Base-by-base conservation (phyloP, 2,329 filamentous ascomycete genomes). In the Pseudogymnoascus destructans region DNA sequence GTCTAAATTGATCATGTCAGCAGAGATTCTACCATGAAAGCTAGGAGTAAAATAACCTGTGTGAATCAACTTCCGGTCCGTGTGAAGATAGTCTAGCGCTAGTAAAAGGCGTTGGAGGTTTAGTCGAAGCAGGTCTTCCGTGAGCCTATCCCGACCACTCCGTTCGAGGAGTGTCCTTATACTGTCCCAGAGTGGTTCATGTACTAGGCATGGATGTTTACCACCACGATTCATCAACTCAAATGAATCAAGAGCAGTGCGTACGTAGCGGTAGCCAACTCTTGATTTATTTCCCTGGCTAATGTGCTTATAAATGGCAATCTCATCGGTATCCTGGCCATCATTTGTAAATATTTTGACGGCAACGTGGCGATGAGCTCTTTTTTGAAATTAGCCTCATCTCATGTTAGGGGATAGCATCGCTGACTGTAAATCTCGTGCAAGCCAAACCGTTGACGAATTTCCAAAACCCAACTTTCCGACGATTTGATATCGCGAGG, bases 141-240 rank as follows among this genome's bases (percentile, higher is more conserved):
- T 70, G 0, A 77, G 65, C 33, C 70, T 70, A 42, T 61, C 58
- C 0, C 69, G 59, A 3, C 70, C 73, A 52, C 74, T 75, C 13
- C 73, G 72, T 33, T 61, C 61, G 5, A 77, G 62, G 33, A 77
- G 73, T 2, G 65, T 63, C 49, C 66, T 59, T 0, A 73, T 62
- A 64, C 70, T 77, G 40, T 76, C 72, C 68, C 70, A 75, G 19
- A 77, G 66, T n/a, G 72, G 73, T 5, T 66, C 68, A 65, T 74
- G 71, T 10, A 73, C 68, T 0, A 75, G 62, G 57, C 70, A 72
- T 27, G 60, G 63, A 49, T 74, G 71, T 15, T 58, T 58, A 2
- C 68, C 68, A 17, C 70, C 67, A 3, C 70, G 68, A 3, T 71
- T 68, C 8, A 57, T 19, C 4, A 74, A 57, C 4, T 71, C 61